Percentiles rank a stretch among this genome's conserved stretches.
Conservation (phyloP, 2,329 filamentous ascomycete genomes). For the Byssochlamys sp. region DNA sequence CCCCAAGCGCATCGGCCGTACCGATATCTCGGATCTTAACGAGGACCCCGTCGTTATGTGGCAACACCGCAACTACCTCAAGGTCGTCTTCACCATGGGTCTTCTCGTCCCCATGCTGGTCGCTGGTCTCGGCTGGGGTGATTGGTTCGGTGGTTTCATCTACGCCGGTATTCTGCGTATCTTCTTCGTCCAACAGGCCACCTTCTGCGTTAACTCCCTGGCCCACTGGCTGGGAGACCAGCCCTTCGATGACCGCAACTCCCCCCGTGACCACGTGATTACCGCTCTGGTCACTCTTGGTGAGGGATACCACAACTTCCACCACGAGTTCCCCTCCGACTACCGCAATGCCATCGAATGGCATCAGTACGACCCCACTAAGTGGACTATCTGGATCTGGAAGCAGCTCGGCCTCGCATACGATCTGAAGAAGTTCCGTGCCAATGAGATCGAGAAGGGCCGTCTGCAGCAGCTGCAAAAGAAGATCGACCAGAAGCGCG, state of each 20-base stretch:
- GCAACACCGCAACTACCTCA: constrained; percentile 81
- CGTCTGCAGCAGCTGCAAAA: constrained; percentile 81
- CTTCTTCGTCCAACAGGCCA: constrained; percentile 84
- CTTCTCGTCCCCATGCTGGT: constrained; percentile 66
- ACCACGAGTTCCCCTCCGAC: constrained; percentile 87
- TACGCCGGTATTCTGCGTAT: constrained; percentile 78
- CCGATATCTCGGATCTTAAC: constrained; percentile 80
- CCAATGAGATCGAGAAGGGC: constrained; percentile 88
- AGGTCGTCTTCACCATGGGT: constrained; percentile 67
- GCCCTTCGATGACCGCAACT: constrained; percentile 87
- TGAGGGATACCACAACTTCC: constrained; percentile 90
- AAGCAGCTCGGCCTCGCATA: constrained; percentile 76
- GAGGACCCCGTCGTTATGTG: constrained; percentile 75
- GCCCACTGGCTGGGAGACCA: constrained; percentile 88
- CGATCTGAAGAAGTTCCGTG: constrained; percentile 81
- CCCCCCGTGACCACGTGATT: constrained; percentile 76
- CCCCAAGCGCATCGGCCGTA: constrained; percentile 76
- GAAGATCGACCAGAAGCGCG: constrained; percentile 81
- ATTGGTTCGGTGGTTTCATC: constrained; percentile 72
- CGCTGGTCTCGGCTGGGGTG: constrained; percentile 68
- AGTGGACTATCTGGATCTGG: constrained; percentile 78
- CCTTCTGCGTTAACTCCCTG: constrained; percentile 85
- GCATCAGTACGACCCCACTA: constrained; percentile 86
- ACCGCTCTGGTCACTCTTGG: constrained; percentile 77
- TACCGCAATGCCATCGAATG: constrained; percentile 87